Evolutionary conservation across 768 basidiomycete genomes (phyloP), one percentile per base, ranked within the genome.

Genomic region (Tricholoma saponaceum): DNA sequence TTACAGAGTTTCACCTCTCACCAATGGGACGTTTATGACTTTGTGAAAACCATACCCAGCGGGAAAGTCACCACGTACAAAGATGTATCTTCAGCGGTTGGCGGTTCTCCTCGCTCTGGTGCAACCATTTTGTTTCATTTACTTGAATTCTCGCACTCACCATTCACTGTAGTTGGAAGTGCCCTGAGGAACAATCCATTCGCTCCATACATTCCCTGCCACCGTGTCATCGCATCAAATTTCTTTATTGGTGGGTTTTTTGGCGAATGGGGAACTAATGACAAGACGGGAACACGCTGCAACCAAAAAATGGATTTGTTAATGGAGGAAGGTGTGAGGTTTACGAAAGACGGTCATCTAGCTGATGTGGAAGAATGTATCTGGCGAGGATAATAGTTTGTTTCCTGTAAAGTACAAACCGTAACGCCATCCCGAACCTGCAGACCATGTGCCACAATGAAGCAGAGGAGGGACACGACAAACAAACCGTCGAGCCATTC

Each of bases 111-210:
- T 28, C 83, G 85, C 16, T 85, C 86, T 61, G 82, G 83, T 84
- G 59, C n/a, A 76, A 66, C n/a, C 28, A 12, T 18, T 4, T 7
- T 46, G 25, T 10, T 32, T 43, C 46, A 22, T 35, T 56, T 20
- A 7, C n/a, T n/a, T 1, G 0, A 4, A 3, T 35, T 4, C 14
- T 30, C 16, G 2, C 10, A 51, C 51, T 59, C 46, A 23, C 39
- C n/a, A 26, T 7, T 22, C 23, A 51, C 32, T 39, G 25, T 60
- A 83, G 86, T 86, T n/a, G 88, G 87, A 18, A 76, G 72, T 30
- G 87, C 86, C 0, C 69, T 89, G 25, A 75, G 83, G 41, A 76
- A 74, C 51, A 89, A 89, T 62, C 86, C 87, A 0, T 90, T 89
- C 67, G 78, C 79, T 4, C 87, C 87, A 0, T 78, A 74, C 57